Conservation (phyloP, 441 rosid genomes). For the Aleurites moluccanus region DNA sequence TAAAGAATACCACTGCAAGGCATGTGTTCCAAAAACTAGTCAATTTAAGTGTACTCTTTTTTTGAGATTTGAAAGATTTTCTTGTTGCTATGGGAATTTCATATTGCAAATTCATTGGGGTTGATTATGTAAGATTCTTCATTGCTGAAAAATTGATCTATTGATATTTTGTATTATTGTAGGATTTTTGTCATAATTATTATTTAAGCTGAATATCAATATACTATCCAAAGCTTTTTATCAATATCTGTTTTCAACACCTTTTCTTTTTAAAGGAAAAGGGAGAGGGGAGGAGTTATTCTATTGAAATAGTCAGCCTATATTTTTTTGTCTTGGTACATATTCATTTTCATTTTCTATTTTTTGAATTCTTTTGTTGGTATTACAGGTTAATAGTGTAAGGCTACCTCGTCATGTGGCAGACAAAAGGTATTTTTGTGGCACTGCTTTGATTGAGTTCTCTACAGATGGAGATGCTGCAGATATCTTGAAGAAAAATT, state of each 20-base stretch:
- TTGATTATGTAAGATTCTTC: neutral
- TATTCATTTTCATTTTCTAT: neutral
- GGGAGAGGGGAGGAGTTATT: neutral
- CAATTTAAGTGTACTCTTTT: neutral
- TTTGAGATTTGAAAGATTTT: slow-evolving; percentile 1
- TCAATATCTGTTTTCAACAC: neutral
- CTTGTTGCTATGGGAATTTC: neutral
- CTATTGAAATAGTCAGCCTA: neutral
- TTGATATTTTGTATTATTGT: neutral
- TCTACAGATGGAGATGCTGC: slow-evolving; percentile 44
- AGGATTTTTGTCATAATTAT: neutral
- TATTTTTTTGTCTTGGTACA: neutral
- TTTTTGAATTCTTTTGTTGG: neutral
- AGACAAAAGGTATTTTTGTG: slow-evolving; percentile 46
- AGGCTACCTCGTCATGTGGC: slow-evolving; percentile 54
- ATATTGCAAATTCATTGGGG: neutral
- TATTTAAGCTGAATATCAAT: neutral
- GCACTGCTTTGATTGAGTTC: slow-evolving; percentile 59
- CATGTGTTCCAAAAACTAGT: too few relatives aligned
- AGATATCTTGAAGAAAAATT: slow-evolving; percentile 34
- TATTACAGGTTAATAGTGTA: slow-evolving; percentile 51
- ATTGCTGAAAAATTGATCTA: neutral
- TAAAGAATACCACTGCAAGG: too few relatives aligned
- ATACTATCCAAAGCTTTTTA: neutral
- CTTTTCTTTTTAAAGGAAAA: neutral